Evolutionary conservation across 2,329 filamentous ascomycete genomes (phyloP).

Genomic region (Clonostachys solani): DNA sequence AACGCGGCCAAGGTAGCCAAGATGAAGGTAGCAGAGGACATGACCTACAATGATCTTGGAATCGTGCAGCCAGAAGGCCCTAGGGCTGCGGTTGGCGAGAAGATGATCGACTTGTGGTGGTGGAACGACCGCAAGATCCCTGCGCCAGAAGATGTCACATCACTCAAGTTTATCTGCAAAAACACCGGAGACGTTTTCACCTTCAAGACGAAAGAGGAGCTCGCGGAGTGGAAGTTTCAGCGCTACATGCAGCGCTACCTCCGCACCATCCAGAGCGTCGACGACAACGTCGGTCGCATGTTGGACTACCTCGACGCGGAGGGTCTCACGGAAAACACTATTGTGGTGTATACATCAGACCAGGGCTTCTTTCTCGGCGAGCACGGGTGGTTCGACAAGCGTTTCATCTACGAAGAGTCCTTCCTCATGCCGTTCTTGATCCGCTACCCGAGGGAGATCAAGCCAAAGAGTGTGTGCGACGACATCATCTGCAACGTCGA

Average conservation of each 20-base stretch:
- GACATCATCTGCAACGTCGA: constrained; percentile 51
- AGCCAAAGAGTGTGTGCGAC: constrained; percentile 27
- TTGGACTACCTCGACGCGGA: constrained; percentile 39
- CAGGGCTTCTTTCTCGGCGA: constrained; percentile 54
- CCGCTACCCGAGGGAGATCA: constrained; percentile 36
- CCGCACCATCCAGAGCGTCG: constrained; percentile 44
- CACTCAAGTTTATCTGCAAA: constrained; percentile 31
- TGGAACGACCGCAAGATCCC: constrained; percentile 24
- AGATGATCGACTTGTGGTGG: constrained; percentile 13
- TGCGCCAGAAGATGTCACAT: not conserved
- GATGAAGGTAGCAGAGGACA: constrained; percentile 45
- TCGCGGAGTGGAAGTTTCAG: constrained; percentile 51
- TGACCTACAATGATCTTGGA: constrained; percentile 46
- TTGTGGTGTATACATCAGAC: constrained; percentile 50
- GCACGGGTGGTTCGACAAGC: constrained; percentile 54
- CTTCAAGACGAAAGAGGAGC: constrained; percentile 31
- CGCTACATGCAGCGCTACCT: constrained; percentile 53
- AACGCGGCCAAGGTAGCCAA: constrained; percentile 43
- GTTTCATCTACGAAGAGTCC: constrained; percentile 53
- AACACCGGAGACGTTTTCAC: constrained; percentile 39
- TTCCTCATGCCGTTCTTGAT: constrained; percentile 53
- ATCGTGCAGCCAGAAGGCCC: constrained; percentile 47
- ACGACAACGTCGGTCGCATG: constrained; percentile 45
- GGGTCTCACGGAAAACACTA: constrained; percentile 35
- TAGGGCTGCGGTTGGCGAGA: constrained; percentile 20